Conservation (phyloP, 352 stramenopile genomes). For the Globisporangium radiosum region DNA sequence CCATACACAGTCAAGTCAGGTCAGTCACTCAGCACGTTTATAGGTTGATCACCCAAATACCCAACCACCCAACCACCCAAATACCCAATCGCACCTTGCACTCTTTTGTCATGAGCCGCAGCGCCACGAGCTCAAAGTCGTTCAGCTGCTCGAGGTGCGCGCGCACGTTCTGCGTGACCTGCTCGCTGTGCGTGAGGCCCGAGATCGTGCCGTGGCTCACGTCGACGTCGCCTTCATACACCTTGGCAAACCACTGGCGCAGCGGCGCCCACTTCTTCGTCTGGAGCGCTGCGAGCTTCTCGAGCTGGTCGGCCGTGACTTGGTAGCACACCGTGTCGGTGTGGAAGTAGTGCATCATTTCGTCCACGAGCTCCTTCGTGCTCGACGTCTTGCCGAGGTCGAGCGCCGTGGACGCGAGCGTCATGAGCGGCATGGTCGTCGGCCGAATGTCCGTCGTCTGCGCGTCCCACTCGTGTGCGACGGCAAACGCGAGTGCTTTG, state of each 20-base stretch:
- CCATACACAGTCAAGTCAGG: background rate
- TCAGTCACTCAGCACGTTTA: background rate
- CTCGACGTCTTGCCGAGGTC: slow-evolving; percentile 58
- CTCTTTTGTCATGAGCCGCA: slow-evolving; percentile 75
- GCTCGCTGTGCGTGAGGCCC: slow-evolving; percentile 48
- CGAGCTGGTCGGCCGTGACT: slow-evolving; percentile 71
- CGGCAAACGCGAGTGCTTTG: slow-evolving; percentile 56
- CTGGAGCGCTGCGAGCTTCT: slow-evolving; percentile 74
- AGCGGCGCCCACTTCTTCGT: slow-evolving; percentile 83
- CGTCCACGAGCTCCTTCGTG: slow-evolving; percentile 48
- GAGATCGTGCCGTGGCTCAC: slow-evolving; percentile 79
- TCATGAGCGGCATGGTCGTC: slow-evolving; percentile 85
- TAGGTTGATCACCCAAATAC: background rate
- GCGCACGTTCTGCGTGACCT: slow-evolving; percentile 58
- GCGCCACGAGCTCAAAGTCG: slow-evolving; percentile 69
- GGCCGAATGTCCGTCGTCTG: slow-evolving; percentile 70
- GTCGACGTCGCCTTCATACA: slow-evolving; percentile 73
- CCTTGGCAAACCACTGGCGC: slow-evolving; percentile 75
- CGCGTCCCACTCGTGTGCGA: slow-evolving; percentile 83
- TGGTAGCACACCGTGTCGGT: slow-evolving; percentile 88
- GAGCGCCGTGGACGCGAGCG: slow-evolving; percentile 72
- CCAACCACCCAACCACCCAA: background rate
- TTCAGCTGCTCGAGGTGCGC: slow-evolving; percentile 53
- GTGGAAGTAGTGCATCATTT: slow-evolving; percentile 85
- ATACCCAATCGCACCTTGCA: slow-evolving; percentile 51